Base-by-base conservation (phyloP, 2,329 filamentous ascomycete species). In the Lecanicillium sp. region DNA sequence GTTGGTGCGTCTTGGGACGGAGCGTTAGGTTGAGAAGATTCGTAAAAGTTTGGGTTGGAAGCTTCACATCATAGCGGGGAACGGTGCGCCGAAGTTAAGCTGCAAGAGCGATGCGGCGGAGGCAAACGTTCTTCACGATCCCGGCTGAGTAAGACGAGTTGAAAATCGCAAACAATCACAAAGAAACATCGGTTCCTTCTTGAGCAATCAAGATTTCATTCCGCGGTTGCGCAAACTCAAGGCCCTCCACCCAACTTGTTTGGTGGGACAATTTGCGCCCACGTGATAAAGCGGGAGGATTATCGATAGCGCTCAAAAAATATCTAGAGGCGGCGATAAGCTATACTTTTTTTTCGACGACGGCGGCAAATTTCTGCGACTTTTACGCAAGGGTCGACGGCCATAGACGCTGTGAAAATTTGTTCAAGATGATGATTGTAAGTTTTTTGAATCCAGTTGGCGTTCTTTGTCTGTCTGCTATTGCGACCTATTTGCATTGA, bases 241-340 rank as follows among this genome's bases (percentile, higher is more conserved):
- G 22, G 29, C 37, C 40, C 46, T 35, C 52, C 36, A n/a, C 42
- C 48, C 43, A 43, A 43, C 41, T 38, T 45, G 45, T 53, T 55
- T 60, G 53, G 59, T 61, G 59, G 59, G 59, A 61, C 53, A 58
- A 50, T 55, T 54, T 59, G 54, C 55, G 51, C 53, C 58, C 60
- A 63, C 60, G 60, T 63, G 60, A 63, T 62, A 58, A 55, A 53
- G 43, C 19, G 47, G 44, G 35, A 42, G 40, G 28, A 33, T 38
- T 52, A 58, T 58, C 56, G 54, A 52, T 51, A 55, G 35, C 44
- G 47, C 40, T 25, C 37, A 38, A 50, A 43, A 41, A 42, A 47
- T 59, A 38, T 20, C 34, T 37, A 36, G 16, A 34, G 35, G 34
- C 4, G 31, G 19, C 5, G 22, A 25, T 59, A 57, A 53, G 48